phyloP scores from a whole-genome alignment of 257 asterid genomes.

The Craterostigma plantagineum region DNA sequence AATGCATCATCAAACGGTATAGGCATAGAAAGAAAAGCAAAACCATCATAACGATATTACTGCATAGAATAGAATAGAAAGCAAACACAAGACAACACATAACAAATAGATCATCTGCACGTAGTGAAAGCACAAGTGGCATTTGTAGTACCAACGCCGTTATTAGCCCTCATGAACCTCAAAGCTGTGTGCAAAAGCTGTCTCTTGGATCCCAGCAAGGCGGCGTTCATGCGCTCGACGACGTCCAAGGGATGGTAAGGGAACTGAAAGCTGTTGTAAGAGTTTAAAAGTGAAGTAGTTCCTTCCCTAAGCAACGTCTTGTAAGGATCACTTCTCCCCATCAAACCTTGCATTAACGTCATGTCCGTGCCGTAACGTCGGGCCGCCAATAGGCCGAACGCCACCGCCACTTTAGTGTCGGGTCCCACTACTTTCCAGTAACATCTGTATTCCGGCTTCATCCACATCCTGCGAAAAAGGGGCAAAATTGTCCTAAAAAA shows the following conservation, averaged over 20 bases:
- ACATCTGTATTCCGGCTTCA: slow-evolving; percentile 60
- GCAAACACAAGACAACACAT: too few species aligned
- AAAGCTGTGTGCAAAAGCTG: slow-evolving; percentile 51
- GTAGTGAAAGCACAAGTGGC: slow-evolving; percentile 45
- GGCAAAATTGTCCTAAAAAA: too few species aligned
- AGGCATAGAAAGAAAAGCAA: too few species aligned
- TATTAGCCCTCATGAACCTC: slow-evolving; percentile 62
- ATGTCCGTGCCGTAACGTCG: slow-evolving; percentile 59
- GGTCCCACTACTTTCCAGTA: slow-evolving; percentile 68
- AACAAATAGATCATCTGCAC: slow-evolving; percentile 25
- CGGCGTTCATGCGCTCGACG: slow-evolving; percentile 41
- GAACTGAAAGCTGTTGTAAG: slow-evolving; percentile 53
- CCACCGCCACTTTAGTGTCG: slow-evolving; percentile 51
- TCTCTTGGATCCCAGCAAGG: slow-evolving; percentile 46
- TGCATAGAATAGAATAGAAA: too few species aligned
- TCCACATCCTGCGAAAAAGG: slow-evolving; percentile 42
- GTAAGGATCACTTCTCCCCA: slow-evolving; percentile 81
- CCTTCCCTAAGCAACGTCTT: slow-evolving; percentile 75
- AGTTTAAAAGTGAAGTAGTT: slow-evolving; percentile 71
- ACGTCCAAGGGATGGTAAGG: slow-evolving; percentile 55
- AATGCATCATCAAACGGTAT: too few species aligned
- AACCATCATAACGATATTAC: too few species aligned
- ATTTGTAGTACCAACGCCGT: slow-evolving; percentile 28
- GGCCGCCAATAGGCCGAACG: slow-evolving; percentile 56
- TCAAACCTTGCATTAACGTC: slow-evolving; percentile 39